phyloP scores from a whole-genome alignment of 1,284 basidiomycete species.

The Paramarasmius palmivorus region DNA sequence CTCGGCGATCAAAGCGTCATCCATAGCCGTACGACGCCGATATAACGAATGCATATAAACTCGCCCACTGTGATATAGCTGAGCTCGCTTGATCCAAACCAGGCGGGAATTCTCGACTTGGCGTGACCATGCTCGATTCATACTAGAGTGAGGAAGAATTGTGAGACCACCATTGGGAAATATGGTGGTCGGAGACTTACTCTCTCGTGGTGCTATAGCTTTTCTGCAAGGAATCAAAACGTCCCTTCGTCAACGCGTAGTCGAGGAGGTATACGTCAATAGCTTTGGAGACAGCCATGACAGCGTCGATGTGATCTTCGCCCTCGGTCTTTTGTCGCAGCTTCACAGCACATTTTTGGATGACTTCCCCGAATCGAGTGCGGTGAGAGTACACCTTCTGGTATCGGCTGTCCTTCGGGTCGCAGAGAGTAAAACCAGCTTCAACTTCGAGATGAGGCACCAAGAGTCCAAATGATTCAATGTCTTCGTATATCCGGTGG shows the following conservation, averaged over 20 bases:
- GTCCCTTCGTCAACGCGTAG: constrained; percentile 64
- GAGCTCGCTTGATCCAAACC: constrained; percentile 80
- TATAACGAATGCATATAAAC: constrained; percentile 81
- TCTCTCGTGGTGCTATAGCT: constrained; percentile 68
- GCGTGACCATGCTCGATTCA: constrained; percentile 67
- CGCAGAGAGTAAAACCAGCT: constrained; percentile 75
- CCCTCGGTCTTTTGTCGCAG: constrained; percentile 58
- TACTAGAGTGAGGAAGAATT: constrained; percentile 35
- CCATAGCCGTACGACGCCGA: constrained; percentile 77
- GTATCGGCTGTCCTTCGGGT: constrained; percentile 78
- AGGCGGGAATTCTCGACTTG: constrained; percentile 78
- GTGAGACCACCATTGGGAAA: constrained; percentile 6
- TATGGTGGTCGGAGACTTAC: constrained; percentile 41
- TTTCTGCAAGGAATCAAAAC: constrained; percentile 66
- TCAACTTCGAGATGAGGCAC: constrained; percentile 63
- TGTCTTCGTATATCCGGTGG: constrained; percentile 58
- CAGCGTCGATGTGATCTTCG: constrained; percentile 93
- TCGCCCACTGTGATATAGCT: constrained; percentile 72
- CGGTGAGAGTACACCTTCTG: constrained; percentile 65
- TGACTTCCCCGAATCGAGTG: constrained; percentile 66
- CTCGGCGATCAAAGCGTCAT: constrained; percentile 79
- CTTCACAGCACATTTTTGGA: constrained; percentile 71
- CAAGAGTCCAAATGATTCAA: constrained; percentile 67
- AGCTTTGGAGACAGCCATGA: constrained; percentile 67
- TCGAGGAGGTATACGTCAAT: constrained; percentile 77